Conservation (phyloP, 257 asterid species). For the Thymus quinquecostatus region DNA sequence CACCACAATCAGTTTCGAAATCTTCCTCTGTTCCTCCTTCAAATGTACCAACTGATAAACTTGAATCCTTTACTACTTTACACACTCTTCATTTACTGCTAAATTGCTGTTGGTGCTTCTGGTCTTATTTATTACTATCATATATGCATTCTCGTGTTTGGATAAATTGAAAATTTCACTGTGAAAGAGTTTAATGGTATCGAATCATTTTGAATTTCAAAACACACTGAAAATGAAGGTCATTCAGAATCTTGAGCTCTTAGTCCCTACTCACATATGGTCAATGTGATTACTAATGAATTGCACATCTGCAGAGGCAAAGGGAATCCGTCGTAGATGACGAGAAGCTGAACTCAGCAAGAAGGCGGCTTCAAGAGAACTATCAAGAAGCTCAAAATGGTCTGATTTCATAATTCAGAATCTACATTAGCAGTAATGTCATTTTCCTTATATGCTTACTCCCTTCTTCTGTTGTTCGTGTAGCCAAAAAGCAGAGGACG, state of each 20-base stretch:
- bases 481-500: constrained; percentile 96
- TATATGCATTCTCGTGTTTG: constrained; percentile 7
- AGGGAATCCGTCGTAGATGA: constrained; percentile 64
- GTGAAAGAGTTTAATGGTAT: background rate
- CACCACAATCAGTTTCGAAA: constrained; percentile 64
- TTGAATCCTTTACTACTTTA: constrained; percentile 18
- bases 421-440: constrained; percentile 15
- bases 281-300: constrained; percentile 21
- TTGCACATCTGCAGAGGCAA: constrained; percentile 61
- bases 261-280: background rate
- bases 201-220: background rate
- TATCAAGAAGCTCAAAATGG: constrained; percentile 98
- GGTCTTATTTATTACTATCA: background rate
- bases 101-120: constrained; percentile 10
- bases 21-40: constrained; percentile 76
- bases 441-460: constrained; percentile 27
- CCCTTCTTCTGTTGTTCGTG: constrained; percentile 39
- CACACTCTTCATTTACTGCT: background rate
- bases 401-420: constrained; percentile 43
- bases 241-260: background rate
- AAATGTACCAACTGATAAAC: constrained; percentile 50
- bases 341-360: constrained; percentile 80
- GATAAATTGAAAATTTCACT: background rate
- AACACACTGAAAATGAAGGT: background rate
- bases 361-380: constrained; percentile 95